A percentile compares a stretch with the other conserved stretches of the same genome.
Evolutionary conservation across 2,329 filamentous ascomycete genomes (phyloP).

Genomic region (Fusarium sp.): DNA sequence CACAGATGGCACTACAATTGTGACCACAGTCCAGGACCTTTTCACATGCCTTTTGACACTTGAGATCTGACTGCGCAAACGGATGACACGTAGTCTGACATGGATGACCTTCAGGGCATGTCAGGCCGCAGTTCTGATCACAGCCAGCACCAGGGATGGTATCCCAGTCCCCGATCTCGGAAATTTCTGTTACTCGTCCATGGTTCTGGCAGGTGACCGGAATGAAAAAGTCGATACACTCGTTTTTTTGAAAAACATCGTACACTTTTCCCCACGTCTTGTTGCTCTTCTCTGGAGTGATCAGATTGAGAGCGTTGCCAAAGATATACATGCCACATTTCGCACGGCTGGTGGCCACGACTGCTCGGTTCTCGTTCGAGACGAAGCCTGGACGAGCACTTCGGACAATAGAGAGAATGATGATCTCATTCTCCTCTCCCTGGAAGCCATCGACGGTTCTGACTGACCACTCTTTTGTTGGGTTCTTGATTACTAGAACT

Average conservation of each 20-base stretch:
- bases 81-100: slow-evolving; percentile 43
- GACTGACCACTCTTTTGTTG: slow-evolving; percentile 66
- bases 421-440: slow-evolving; percentile 88
- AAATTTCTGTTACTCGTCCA: slow-evolving; percentile 63
- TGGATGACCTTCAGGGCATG: slow-evolving; percentile 42
- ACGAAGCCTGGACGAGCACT: slow-evolving; percentile 83
- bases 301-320: slow-evolving; percentile 73
- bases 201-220: slow-evolving; percentile 76
- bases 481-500: slow-evolving; percentile 45
- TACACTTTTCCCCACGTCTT: slow-evolving; percentile 59
- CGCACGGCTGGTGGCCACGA: slow-evolving; percentile 76
- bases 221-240: slow-evolving; percentile 56
- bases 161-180: slow-evolving; percentile 66
- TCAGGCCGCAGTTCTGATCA: slow-evolving; percentile 20
- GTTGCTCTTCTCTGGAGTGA: slow-evolving; percentile 58
- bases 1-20: slow-evolving; percentile 31
- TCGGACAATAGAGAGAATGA: slow-evolving; percentile 84
- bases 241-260: slow-evolving; percentile 57
- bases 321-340: slow-evolving; percentile 87
- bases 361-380: slow-evolving; percentile 69
- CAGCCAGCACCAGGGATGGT: slow-evolving; percentile 44
- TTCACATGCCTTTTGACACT: slow-evolving; percentile 49
- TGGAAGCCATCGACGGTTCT: slow-evolving; percentile 91
- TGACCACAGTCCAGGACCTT: slow-evolving; percentile 42
- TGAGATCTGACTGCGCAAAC: slow-evolving; percentile 33